Evolutionary conservation across 371 early-diverging fungal species (phyloP).

Genomic region (Rhizopus sp.): DNA sequence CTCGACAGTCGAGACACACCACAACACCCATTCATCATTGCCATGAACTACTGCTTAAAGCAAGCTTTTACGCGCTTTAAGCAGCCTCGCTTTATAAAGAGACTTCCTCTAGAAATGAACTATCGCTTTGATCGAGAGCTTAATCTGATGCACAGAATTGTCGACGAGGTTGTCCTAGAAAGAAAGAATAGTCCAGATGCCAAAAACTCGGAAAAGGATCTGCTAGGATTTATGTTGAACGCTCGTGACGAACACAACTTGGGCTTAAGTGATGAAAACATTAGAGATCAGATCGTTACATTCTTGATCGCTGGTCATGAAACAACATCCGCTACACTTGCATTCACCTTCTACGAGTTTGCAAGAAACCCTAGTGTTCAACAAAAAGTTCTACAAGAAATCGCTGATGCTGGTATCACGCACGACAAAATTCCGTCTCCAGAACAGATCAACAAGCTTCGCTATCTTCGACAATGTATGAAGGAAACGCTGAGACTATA

Average conservation of each 20-base stretch:
- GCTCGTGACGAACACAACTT: conserved; percentile 44
- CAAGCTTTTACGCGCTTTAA: conserved; percentile 24
- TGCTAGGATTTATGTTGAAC: conserved; percentile 62
- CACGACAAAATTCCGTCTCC: conserved; percentile 37
- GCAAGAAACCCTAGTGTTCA: conserved; percentile 48
- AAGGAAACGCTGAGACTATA: conserved; percentile 60
- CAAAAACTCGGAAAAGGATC: conserved; percentile 43
- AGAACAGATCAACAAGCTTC: conserved; percentile 47
- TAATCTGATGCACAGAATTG: conserved; percentile 42
- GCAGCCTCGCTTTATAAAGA: conserved; percentile 45
- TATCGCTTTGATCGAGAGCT: conserved; percentile 35
- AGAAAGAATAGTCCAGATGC: conserved; percentile 42
- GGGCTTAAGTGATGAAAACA: conserved; percentile 50
- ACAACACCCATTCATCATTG: conserved; percentile 50
- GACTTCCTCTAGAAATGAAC: conserved; percentile 45
- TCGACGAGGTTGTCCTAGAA: conserved; percentile 39
- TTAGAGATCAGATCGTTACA: conserved; percentile 62
- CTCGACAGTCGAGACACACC: conserved; percentile 40
- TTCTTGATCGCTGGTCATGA: conserved; percentile 64
- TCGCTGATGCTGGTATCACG: conserved; percentile 46
- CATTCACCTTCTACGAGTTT: conserved; percentile 51
- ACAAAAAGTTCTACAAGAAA: conserved; percentile 51
- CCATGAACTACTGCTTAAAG: conserved; percentile 51
- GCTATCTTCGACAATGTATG: conserved; percentile 44
- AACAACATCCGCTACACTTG: conserved; percentile 51